Conservation (phyloP, 805 yeast species). For the Metschnikowia arizonensis region DNA sequence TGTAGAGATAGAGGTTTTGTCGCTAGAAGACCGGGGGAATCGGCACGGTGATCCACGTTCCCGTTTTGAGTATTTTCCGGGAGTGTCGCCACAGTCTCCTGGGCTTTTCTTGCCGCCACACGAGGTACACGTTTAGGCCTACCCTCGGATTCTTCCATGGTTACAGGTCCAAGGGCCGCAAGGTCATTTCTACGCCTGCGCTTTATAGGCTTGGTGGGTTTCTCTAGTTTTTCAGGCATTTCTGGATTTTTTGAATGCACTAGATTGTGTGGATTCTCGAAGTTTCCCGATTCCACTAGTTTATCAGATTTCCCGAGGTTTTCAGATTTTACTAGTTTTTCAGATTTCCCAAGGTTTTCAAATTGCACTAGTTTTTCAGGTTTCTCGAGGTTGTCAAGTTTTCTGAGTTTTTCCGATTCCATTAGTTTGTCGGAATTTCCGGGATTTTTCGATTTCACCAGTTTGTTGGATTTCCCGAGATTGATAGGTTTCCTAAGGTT, state of each 20-base stretch:
- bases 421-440: too few species aligned
- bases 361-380: neutral
- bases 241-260: neutral
- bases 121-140: slow-evolving; percentile 1
- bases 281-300: neutral
- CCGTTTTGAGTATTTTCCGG: neutral
- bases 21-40: neutral
- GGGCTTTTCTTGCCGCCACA: slow-evolving; percentile 1
- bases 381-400: neutral
- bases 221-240: neutral
- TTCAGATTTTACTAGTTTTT: neutral
- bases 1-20: neutral
- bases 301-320: neutral
- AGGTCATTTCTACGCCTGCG: slow-evolving; percentile 1
- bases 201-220: neutral
- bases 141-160: neutral
- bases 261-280: too few species aligned
- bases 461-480: too few species aligned
- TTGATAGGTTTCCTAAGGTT: neutral
- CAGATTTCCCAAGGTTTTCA: neutral
- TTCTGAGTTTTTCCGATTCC: neutral
- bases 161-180: neutral
- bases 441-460: neutral
- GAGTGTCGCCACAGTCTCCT: slow-evolving; percentile 3
- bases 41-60: neutral